These are phyloP conservation scores for Singerocomus rubriflavus DNA, from an alignment of 1,284 basidiomycete species.

Conservation along the genomic window DNA sequence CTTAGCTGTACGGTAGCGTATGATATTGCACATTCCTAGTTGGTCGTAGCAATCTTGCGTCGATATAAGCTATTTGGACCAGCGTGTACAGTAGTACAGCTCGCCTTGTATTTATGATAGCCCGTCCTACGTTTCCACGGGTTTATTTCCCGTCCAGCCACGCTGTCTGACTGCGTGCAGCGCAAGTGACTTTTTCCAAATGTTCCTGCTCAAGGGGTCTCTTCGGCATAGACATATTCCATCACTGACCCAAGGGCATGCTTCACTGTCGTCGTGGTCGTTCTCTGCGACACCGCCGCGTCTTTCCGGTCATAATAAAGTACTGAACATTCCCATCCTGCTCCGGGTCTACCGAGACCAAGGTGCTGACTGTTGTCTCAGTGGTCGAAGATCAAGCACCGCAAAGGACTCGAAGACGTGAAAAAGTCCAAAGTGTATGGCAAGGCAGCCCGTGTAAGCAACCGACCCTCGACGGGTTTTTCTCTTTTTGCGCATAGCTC, in stretches of 20 bases:
- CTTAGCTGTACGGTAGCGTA: background rate
- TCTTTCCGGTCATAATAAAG: conserved; percentile 69
- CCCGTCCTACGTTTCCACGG: conserved; percentile 13
- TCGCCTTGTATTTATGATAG: too few species aligned
- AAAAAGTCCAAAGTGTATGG: conserved; percentile 61
- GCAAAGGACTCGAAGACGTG: conserved; percentile 71
- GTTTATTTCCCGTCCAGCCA: too few species aligned
- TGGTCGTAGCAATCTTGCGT: background rate
- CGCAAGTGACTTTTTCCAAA: conserved; percentile 1
- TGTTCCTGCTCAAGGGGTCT: conserved; percentile 11
- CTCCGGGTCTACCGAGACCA: background rate
- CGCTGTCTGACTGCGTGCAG: too few species aligned
- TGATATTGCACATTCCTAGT: background rate
- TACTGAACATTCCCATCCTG: conserved; percentile 20
- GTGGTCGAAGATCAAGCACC: conserved; percentile 89
- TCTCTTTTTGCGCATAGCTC: background rate
- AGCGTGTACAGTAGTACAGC: background rate
- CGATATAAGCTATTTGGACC: background rate
- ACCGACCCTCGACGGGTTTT: background rate
- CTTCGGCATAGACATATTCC: conserved; percentile 3
- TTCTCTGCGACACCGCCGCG: conserved; percentile 37
- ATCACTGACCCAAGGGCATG: background rate
- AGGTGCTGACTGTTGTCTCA: conserved; percentile 27
- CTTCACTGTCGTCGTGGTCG: conserved; percentile 24
- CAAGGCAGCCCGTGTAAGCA: conserved; percentile 56